Base-by-base conservation (phyloP, 805 yeast genomes). In the Kuraishia piskuri region DNA sequence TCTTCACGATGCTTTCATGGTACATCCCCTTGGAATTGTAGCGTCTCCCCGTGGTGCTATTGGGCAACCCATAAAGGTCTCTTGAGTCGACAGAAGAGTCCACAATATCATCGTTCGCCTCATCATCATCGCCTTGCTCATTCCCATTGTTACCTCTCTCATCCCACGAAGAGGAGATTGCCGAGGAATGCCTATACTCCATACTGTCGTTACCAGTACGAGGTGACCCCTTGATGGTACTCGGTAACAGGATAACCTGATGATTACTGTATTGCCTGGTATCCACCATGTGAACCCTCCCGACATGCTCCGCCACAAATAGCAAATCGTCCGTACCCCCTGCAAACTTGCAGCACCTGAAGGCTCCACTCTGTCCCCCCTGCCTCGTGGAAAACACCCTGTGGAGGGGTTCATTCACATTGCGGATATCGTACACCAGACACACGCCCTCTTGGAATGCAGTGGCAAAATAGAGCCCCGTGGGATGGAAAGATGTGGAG, bases 391-490 rank as follows among this genome's bases (percentile, higher is more conserved):
- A 83, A 50, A 71, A 69, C 25, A 86, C 72, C 54, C 75, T 77
- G 52, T 76, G 73, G 17, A 85, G 55, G 4, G 90, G 88, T 8
- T 65, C 59, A 1, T 68, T 60, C 52, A 82, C 64, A 56, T 83
- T 84, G 57, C 98, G 72, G 7, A 87, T 65, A 66, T 91, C 98
- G 64, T 84, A 91, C 8, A 91, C 69, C 57, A 83, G 73, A 55
- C 92, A 83, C 21, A 80, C 71, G 6, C 98, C 98, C 63, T 88
- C 90, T 68, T 91, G 96, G 65, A 90, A 90, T 22, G 90, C 84
- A 0, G 88, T 82, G 1, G 94, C 83, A 64, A 91, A 86, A 57
- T 82, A 76, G 52, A 75, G 59, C 21, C 92, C 96, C 48, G 88
- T 83, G n/a, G 84, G 78, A 55, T 85, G 84, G 70, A 84, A 90